Base-by-base conservation (phyloP, 805 yeast genomes). In the Scheffersomyces amazonensis region DNA sequence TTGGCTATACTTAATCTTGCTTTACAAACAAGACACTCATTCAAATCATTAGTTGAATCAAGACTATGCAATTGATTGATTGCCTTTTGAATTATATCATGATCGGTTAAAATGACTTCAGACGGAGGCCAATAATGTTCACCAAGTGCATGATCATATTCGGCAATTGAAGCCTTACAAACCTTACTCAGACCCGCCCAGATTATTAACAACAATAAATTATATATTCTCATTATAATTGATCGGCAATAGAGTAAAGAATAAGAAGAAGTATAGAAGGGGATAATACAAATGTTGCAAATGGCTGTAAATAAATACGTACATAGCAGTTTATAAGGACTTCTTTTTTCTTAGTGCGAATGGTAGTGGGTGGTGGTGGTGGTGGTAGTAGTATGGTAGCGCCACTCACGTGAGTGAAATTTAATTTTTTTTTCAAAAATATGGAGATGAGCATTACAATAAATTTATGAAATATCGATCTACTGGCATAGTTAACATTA, bases 1-100 rank as follows among this genome's bases (percentile, higher is more conserved):
- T 64, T 44, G 2, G 34, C 48, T 12, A 44, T 37, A 31, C 43
- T 44, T 13, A 44, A 34, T 23, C 49, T 32, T 17, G 47, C 40
- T 30, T 45, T 45, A 36, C 49, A 45, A 3, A 38, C 31, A 12
- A 21, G 25, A 24, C 49, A 44, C 22, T 48, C 36, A 22, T 42
- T 40, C 9, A 44, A 31, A 34, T 44, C 48, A 9, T 31, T 25
- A 6, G 47, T 37, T 3, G 45, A 36, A 31, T 48, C 52, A 10
- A 50, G 33, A 21, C 34, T 34, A 29, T 48, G 51, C n/a, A 50
- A 41, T 35, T 46, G 39, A 4, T 23, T 17, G 11, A 48, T 35
- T 6, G 48, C 33, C 17, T 37, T 39, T 15, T 33, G 35, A 13
- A 48, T 17, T 5, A 50, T 34, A n/a, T 40, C 42, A 7, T 36